Percentiles rank a stretch among this genome's conserved stretches.
phyloP scores from a whole-genome alignment of 129 eudicot genomes.

The Mikania micrantha region DNA sequence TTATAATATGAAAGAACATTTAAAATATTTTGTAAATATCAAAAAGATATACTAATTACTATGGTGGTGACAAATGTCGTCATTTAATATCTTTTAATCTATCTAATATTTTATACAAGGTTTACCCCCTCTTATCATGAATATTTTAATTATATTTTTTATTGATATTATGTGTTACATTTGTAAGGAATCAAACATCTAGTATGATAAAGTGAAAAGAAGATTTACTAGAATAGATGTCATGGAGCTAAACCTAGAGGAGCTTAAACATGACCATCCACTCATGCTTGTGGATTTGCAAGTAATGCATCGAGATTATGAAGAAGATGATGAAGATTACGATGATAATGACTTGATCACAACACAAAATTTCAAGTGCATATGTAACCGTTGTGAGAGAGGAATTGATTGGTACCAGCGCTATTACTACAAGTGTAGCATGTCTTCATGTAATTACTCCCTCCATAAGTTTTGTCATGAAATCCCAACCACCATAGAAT shows the following conservation, averaged over 20 bases:
- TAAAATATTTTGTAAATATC: too few species aligned
- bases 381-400: not conserved
- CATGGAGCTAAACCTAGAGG: not conserved
- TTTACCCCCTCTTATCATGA: too few species aligned
- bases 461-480: not conserved
- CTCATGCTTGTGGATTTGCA: not conserved
- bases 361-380: not conserved
- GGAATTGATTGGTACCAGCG: slow-evolving; percentile 8
- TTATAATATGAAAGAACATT: too few species aligned
- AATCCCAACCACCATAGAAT: not conserved
- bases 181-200: not conserved
- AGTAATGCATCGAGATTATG: not conserved
- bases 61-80: too few species aligned
- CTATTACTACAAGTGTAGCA: slow-evolving; percentile 9
- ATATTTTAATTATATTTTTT: too few species aligned
- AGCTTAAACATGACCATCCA: slow-evolving; percentile 5
- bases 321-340: not conserved
- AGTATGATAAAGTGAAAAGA: too few species aligned
- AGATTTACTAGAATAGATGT: not conserved
- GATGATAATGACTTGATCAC: not conserved
- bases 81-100: too few species aligned
- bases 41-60: too few species aligned
- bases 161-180: not conserved
- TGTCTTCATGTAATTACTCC: not conserved
- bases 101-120: too few species aligned